These are phyloP conservation scores for Raphanus raphanistrum DNA, from an alignment of 345 rosid species.

Conservation along the genomic window DNA sequence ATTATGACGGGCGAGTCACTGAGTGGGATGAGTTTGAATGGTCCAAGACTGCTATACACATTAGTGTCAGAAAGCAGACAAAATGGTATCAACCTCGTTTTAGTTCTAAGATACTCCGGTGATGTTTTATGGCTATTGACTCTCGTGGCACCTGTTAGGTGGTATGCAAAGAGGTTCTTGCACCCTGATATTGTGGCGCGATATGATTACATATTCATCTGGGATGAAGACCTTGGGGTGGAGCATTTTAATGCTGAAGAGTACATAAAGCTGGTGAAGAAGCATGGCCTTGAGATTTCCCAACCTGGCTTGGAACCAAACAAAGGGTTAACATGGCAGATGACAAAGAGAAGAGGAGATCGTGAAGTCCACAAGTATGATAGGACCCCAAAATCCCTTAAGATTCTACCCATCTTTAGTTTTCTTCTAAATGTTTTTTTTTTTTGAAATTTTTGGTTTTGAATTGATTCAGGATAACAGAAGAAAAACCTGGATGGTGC, in stretches of 20 bases:
- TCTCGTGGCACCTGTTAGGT: slow-evolving; percentile 52
- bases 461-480: slow-evolving; percentile 54
- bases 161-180: slow-evolving; percentile 99
- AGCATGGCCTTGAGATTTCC: slow-evolving; percentile 92
- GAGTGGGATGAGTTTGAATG: slow-evolving; percentile 99
- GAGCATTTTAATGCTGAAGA: slow-evolving; percentile 89
- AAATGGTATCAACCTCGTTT: slow-evolving; percentile 63
- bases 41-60: slow-evolving; percentile 92
- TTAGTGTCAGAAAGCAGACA: slow-evolving; percentile 81
- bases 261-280: slow-evolving; percentile 84
- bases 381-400: background rate
- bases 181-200: slow-evolving; percentile 95
- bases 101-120: background rate
- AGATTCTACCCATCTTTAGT: background rate
- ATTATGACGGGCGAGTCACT: slow-evolving; percentile 81
- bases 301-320: slow-evolving; percentile 95
- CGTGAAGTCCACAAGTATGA: slow-evolving; percentile 94
- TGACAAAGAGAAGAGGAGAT: slow-evolving; percentile 87
- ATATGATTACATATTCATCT: slow-evolving; percentile 91
- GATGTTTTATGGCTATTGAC: slow-evolving; percentile 13
- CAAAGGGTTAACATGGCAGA: slow-evolving; percentile 87
- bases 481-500: slow-evolving; percentile 95
- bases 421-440: slow-evolving; percentile 11
- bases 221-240: slow-evolving; percentile 99
- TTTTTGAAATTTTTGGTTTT: slow-evolving; percentile 1